Percentiles rank a stretch among this genome's conserved stretches.
Conservation (phyloP, 768 basidiomycete species). For the Suillus variegatus region DNA sequence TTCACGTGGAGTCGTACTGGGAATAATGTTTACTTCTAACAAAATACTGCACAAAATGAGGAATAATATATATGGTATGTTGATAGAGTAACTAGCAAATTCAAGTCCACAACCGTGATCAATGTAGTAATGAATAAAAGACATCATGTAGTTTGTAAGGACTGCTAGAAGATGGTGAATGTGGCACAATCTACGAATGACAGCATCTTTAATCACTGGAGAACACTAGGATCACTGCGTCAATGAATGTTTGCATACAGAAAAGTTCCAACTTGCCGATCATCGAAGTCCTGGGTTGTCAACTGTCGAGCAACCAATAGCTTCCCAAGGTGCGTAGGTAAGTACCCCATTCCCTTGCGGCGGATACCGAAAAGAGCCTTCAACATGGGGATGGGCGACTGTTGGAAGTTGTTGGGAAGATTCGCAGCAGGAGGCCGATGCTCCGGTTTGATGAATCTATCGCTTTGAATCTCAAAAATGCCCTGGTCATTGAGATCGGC, state of each 20-base stretch:
- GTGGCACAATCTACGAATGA: not conserved
- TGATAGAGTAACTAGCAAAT: no score
- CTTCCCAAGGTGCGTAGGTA: slow-evolving; percentile 16
- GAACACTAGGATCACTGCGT: not conserved
- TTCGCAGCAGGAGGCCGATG: not conserved
- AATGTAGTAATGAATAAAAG: not conserved
- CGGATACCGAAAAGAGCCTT: slow-evolving; percentile 28
- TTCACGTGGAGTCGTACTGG: no score
- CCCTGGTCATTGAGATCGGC: slow-evolving; percentile 22
- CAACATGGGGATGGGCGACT: slow-evolving; percentile 18
- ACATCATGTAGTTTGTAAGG: not conserved
- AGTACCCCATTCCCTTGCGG: slow-evolving; percentile 18
- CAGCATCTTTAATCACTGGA: not conserved
- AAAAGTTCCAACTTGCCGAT: not conserved
- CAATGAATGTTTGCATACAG: not conserved
- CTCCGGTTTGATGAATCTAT: slow-evolving; percentile 15
- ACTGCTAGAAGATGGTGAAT: not conserved
- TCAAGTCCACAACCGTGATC: no score
- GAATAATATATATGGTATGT: no score
- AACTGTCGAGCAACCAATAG: slow-evolving; percentile 13
- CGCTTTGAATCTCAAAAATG: slow-evolving; percentile 6
- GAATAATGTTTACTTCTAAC: no score
- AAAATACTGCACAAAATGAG: no score
- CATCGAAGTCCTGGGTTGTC: slow-evolving; percentile 9
- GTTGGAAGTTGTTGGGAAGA: not conserved